phyloP scores from a whole-genome alignment of 2,329 filamentous ascomycete species.

The Colletotrichum destructivum region DNA sequence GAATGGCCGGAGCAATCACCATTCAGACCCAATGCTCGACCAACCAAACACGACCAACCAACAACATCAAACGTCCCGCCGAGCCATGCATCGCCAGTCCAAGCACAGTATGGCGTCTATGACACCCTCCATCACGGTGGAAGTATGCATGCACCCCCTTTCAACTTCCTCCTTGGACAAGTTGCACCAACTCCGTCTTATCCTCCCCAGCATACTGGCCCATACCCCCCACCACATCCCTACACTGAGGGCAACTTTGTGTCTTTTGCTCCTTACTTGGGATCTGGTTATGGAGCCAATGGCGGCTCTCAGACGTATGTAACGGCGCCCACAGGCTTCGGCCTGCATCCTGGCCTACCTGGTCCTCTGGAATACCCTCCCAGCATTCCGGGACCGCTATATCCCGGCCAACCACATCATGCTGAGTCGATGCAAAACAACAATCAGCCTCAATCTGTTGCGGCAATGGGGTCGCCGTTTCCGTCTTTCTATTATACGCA shows the following conservation, averaged over 20 bases:
- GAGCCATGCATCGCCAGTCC: background rate
- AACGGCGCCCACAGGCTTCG: constrained; percentile 51
- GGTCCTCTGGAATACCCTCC: constrained; percentile 1
- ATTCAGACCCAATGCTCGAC: constrained; percentile 74
- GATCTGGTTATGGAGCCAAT: background rate
- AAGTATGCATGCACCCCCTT: background rate
- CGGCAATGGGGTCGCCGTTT: background rate
- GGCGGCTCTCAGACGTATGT: background rate
- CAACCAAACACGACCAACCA: constrained; percentile 39
- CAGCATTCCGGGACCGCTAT: background rate
- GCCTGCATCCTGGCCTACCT: background rate
- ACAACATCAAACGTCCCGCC: constrained; percentile 24
- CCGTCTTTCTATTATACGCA: constrained; percentile 55
- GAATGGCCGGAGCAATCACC: constrained; percentile 85
- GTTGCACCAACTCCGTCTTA: background rate
- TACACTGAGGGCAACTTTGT: background rate
- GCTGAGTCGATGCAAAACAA: background rate
- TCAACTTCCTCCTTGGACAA: background rate
- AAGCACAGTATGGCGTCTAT: background rate
- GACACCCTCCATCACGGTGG: background rate
- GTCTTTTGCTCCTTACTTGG: background rate
- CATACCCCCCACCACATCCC: background rate
- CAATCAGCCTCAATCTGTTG: constrained; percentile 4
- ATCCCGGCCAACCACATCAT: background rate
- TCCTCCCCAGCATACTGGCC: background rate